Percentiles rank a stretch among this genome's conserved stretches.
These are phyloP conservation scores for Aspergillus sp. DNA, from an alignment of 2,329 filamentous ascomycete species.

Conservation along the genomic window DNA sequence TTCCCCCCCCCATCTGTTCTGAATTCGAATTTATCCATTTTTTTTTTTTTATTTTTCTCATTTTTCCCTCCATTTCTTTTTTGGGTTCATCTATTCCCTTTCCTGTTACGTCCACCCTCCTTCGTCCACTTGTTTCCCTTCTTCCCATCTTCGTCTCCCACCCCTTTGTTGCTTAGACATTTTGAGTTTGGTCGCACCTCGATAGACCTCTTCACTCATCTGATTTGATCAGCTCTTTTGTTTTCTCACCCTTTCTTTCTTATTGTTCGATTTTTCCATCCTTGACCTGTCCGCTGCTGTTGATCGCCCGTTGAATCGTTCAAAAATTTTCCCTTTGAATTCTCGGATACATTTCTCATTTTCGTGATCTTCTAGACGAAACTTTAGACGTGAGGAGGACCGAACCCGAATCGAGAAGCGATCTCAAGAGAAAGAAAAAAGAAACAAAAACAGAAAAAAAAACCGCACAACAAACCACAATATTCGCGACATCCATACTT, in stretches of 20 bases:
- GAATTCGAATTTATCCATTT: not conserved
- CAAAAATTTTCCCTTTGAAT: slow-evolving; percentile 1
- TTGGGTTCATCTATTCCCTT: not conserved
- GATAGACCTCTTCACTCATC: slow-evolving; percentile 1
- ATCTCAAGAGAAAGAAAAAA: not conserved
- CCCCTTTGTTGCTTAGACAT: not conserved
- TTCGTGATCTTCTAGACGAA: slow-evolving; percentile 6
- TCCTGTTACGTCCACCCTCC: slow-evolving; percentile 1
- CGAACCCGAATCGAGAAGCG: not conserved
- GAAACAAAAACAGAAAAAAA: slow-evolving; percentile 1
- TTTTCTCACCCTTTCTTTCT: not conserved
- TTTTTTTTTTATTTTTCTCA: not conserved
- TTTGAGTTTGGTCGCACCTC: not conserved
- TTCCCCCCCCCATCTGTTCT: not conserved
- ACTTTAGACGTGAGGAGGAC: not conserved
- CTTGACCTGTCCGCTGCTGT: not conserved
- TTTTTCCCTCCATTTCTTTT: not conserved
- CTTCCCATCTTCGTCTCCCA: not conserved
- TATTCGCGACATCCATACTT: slow-evolving; percentile 13
- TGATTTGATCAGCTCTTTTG: not conserved
- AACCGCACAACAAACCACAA: slow-evolving; percentile 1
- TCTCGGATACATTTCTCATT: slow-evolving; percentile 1
- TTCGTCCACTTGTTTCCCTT: slow-evolving; percentile 1
- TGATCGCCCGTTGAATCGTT: not conserved
- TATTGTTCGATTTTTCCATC: not conserved